Percentiles rank a stretch among this genome's conserved stretches.
Evolutionary conservation across 768 basidiomycete genomes (phyloP).

Genomic region (Udeniomyces megalosporus): DNA sequence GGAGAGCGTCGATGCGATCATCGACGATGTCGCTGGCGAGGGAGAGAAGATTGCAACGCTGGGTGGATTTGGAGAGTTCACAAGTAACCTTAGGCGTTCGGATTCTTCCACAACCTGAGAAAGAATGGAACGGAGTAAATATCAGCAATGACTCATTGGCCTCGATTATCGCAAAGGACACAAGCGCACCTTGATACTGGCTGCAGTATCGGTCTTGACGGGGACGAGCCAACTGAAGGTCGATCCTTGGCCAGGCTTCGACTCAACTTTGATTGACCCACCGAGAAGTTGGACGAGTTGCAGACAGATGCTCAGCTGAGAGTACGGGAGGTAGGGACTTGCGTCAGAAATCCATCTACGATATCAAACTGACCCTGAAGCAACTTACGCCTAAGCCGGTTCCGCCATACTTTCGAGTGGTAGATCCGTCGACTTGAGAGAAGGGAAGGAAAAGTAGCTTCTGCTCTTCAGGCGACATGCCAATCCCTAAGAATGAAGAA

Average conservation of each 20-base stretch:
- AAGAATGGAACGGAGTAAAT: background rate
- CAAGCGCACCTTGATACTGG: conserved; percentile 39
- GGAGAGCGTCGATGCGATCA: conserved; percentile 43
- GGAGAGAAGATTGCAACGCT: conserved; percentile 42
- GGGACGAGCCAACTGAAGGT: conserved; percentile 62
- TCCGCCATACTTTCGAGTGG: conserved; percentile 57
- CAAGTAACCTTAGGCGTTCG: conserved; percentile 30
- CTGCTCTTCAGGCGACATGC: conserved; percentile 48
- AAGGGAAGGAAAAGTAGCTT: conserved; percentile 57
- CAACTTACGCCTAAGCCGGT: conserved; percentile 44
- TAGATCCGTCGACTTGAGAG: conserved; percentile 63
- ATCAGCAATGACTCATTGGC: background rate
- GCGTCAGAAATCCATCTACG: background rate
- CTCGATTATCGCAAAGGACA: background rate
- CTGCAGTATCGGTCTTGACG: conserved; percentile 39
- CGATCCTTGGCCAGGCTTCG: conserved; percentile 47
- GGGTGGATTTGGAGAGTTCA: conserved; percentile 30
- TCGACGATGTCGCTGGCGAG: conserved; percentile 42
- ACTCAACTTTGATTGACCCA: conserved; percentile 53
- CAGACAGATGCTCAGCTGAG: conserved; percentile 46
- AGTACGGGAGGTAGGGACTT: background rate
- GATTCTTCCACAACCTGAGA: conserved; percentile 31
- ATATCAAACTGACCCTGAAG: background rate
- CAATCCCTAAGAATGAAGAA: conserved; percentile 39
- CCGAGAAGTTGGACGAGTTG: conserved; percentile 62